Base-by-base conservation (phyloP, 2,329 filamentous ascomycete species). In the Aspergillus sp. region DNA sequence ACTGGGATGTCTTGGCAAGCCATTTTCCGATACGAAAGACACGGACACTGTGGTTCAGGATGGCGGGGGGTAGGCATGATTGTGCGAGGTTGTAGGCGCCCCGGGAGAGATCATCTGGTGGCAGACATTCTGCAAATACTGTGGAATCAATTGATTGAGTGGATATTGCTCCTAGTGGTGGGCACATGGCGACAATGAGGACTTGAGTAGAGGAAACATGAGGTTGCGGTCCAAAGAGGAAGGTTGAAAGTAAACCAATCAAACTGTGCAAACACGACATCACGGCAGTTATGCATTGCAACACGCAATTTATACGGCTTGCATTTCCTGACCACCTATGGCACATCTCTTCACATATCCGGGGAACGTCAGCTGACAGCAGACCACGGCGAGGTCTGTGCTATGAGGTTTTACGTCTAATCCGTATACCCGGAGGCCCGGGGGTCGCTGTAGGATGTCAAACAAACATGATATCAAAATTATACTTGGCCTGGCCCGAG, bases 41-140 rank as follows among this genome's bases (percentile, higher is more conserved):
- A 27, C 59, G 53, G 43, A 61, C n/a, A 41, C 53, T 58, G 51
- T 61, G 60, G 44, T 63, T 57, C 30, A 63, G 45, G 27, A 62
- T 59, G 15, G 55, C 37, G 27, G 51, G 43, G 33, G 59, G 56
- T 37, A 60, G 58, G 9, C 17, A 46, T 15, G 47, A 48, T 44
- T 35, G 47, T 35, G 59, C 54, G 22, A 59, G 45, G 6, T 48
- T n/a, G 27, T 47, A 47, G 23, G 50, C 50, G 10, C 43, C 44
- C 45, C 44, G 46, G n/a, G 45, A 37, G 41, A 47, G 22, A 15
- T 17, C 4, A 23, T 50, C 45, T 9, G 41, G 6, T 7, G 45
- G 48, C 10, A 50, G 19, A 10, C 41, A 44, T 33, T 30, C 5
- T 12, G 45, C 41, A 15, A 41, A 19, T n/a, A 25, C 9, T 10